Base-by-base conservation (phyloP, 345 rosid species). In the Geranium rotundifolium region DNA sequence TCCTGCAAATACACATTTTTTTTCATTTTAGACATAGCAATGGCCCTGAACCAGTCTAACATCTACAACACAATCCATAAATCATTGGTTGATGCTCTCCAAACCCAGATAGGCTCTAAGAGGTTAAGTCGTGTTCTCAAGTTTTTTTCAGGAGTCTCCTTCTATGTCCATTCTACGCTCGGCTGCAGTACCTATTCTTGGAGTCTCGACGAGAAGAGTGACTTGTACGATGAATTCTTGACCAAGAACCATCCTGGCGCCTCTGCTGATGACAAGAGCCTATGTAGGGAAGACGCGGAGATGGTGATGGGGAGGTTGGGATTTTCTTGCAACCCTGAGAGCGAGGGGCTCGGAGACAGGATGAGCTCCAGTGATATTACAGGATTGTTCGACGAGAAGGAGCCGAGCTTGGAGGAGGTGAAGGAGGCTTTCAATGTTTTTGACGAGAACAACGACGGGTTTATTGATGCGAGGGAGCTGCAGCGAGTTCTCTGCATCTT, bases 401-500 rank as follows among this genome's bases (percentile, higher is more conserved):
- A 65, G 57, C 68, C 66, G 52, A 64, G 65, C 61, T 59, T 70
- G 29, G 73, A 61, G 39, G 69, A 70, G 69, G 64, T 60, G 30
- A 70, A 65, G 65, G 69, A 70, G 20, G 73, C 73, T 0, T 70
- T 70, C 50, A 49, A 70, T 54, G 73, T 70, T 60, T 70, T 70
- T 37, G 73, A 65, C 17, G 30, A 31, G 57, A 64, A 70, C 67
- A 18, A 58, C 1, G 69, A 70, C 50, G 65, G 69, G 37, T 56
- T 39, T 61, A 61, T 70, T 18, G 69, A 70, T 17, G 62, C 73
- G 34, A 0, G 59, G 4, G 73, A 70, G 65, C 27, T 65, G 54
- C 54, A 61, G 37, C 9, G 29, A 46, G 69, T 70, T 17, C 59
- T 70, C 0, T 23, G 49, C 5, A 64, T 68, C 9, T 67, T 65